Base-by-base conservation (phyloP, 441 rosid genomes). In the Corymbia citriodora region DNA sequence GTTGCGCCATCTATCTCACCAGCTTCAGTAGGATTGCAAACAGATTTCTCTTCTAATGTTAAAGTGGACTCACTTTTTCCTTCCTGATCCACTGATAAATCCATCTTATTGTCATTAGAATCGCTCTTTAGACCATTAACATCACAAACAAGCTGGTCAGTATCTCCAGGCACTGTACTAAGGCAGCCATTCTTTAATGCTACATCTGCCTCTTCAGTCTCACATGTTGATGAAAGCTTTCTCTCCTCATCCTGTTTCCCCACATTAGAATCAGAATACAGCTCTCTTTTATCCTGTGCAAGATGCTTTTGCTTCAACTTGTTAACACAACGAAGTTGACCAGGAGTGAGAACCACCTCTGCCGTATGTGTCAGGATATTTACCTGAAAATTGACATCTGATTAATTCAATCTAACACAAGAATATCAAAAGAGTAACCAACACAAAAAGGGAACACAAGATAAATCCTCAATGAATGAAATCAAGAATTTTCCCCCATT, bases 331-430 rank as follows among this genome's bases (percentile, higher is more conserved):
- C 55, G 2, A 89, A 91, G 93, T 2, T 57, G 10, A 15, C 81
- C 50, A 74, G 89, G 53, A 2, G 50, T 2, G 85, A 92, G 89
- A 85, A 90, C 36, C 90, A 95, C 95, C 91, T 96, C 96, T 90
- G 96, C 94, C 65, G 95, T 90, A 92, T 96, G 98, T 2, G 97
- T 95, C 87, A 96, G 91, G 90, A 96, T 95, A 91, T 96, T 95
- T 49, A 97, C 99, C 99, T 97, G 95, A 90, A 93, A 91, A 45
- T 45, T 79, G 85, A 79, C 85, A 45, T 23, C n/a, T 6, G 2
- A 79, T 45, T 79, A 45, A 45, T 45, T 79, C 85, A 79, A 79
- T 79, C 85, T 45, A 48, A 79, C 85, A 79, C 52, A 45, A 45
- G 85, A 79, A 79, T 79, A 23, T 79, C 50, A 45, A 79, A 74